These are phyloP conservation scores for Cyberlindnera sargentensis DNA, from an alignment of 805 yeast species.

Conservation along the genomic window DNA sequence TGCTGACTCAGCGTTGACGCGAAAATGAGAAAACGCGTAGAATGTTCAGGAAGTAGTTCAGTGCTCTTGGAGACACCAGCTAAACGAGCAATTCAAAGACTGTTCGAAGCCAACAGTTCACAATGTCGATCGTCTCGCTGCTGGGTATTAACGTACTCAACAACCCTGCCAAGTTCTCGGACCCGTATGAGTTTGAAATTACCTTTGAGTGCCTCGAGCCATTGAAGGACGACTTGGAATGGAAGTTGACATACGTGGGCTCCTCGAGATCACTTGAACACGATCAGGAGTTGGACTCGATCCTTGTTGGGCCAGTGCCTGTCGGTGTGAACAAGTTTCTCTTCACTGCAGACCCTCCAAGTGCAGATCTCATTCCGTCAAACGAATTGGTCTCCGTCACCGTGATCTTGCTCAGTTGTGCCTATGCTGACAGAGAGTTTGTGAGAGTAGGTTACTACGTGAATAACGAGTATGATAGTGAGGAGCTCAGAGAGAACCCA, in stretches of 20 bases:
- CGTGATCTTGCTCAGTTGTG: constrained; percentile 85
- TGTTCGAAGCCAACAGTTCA: background rate
- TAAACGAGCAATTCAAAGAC: too few species aligned
- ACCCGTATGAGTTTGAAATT: constrained; percentile 92
- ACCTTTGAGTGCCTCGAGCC: constrained; percentile 97
- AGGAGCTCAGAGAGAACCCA: constrained; percentile 88
- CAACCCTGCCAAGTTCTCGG: constrained; percentile 91
- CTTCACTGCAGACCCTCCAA: constrained; percentile 93
- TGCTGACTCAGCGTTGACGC: too few species aligned
- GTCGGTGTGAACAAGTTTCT: constrained; percentile 93
- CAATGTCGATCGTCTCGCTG: constrained; percentile 89
- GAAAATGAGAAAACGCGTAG: too few species aligned
- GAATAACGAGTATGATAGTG: constrained; percentile 92
- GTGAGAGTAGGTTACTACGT: constrained; percentile 97
- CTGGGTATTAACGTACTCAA: constrained; percentile 87
- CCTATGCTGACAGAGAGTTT: constrained; percentile 89
- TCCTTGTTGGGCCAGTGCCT: constrained; percentile 98
- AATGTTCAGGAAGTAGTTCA: too few species aligned
- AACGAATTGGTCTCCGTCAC: constrained; percentile 93
- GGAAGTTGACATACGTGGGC: constrained; percentile 97
- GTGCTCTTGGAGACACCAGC: too few species aligned
- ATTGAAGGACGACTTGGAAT: constrained; percentile 76
- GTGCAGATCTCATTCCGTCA: constrained; percentile 93
- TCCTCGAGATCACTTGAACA: constrained; percentile 91
- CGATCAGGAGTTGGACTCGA: constrained; percentile 93